These are phyloP conservation scores for Aureobasidium leucospermi DNA, from an alignment of 2,329 filamentous ascomycete genomes.

Conservation along the genomic window DNA sequence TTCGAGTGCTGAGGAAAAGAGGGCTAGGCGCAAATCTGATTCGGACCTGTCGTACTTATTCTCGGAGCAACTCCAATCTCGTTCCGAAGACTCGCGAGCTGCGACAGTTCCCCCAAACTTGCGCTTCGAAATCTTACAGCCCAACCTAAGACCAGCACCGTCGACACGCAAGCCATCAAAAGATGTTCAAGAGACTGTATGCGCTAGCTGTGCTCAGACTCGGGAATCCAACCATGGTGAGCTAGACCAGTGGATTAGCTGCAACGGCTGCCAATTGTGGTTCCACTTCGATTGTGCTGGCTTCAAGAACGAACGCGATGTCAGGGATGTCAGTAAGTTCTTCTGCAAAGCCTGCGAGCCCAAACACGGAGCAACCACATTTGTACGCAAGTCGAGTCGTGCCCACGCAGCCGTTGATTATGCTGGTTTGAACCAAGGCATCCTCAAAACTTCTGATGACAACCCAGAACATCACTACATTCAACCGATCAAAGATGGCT, in stretches of 20 bases:
- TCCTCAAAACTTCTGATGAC: conserved; percentile 58
- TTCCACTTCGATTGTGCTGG: conserved; percentile 61
- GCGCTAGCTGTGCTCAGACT: conserved; percentile 50
- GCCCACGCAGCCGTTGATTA: conserved; percentile 62
- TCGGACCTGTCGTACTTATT: background rate
- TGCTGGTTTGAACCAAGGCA: conserved; percentile 58
- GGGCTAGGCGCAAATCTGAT: conserved; percentile 11
- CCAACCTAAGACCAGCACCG: background rate
- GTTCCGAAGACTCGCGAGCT: background rate
- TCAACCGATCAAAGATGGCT: conserved; percentile 58
- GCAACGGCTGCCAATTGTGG: conserved; percentile 62
- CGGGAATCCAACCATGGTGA: conserved; percentile 46
- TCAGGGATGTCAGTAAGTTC: conserved; percentile 61
- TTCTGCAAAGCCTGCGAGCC: conserved; percentile 55
- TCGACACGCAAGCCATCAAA: conserved; percentile 14
- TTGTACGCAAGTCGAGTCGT: conserved; percentile 57
- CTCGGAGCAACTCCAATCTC: background rate
- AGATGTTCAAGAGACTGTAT: conserved; percentile 39
- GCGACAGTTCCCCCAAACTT: conserved; percentile 14
- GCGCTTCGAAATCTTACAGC: conserved; percentile 12
- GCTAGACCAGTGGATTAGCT: conserved; percentile 58
- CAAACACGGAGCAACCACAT: conserved; percentile 56
- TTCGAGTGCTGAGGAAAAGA: conserved; percentile 5
- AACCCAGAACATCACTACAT: conserved; percentile 62
- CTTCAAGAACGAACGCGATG: conserved; percentile 56